Evolutionary conservation across 306 rosid genomes (phyloP).

Genomic region (Parietaria judaica): DNA sequence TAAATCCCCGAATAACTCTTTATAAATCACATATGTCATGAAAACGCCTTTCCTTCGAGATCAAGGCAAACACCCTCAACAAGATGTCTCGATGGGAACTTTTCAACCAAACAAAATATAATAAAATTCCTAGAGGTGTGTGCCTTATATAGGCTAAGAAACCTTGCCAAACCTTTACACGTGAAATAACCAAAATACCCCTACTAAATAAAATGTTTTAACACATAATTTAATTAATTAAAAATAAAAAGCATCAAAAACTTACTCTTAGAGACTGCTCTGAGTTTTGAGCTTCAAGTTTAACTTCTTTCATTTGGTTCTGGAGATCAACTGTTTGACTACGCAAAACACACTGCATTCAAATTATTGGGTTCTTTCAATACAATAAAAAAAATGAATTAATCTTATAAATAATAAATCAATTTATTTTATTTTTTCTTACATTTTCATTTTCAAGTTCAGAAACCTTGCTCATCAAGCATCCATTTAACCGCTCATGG

Average conservation of each 20-base stretch:
- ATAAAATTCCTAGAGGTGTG: too few relatives aligned
- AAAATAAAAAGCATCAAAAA: not conserved
- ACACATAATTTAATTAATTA: too few relatives aligned
- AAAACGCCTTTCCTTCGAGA: too few relatives aligned
- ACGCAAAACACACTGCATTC: constrained; percentile 45
- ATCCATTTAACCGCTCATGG: constrained; percentile 42
- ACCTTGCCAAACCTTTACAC: too few relatives aligned
- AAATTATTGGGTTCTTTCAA: constrained; percentile 20
- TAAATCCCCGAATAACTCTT: too few relatives aligned
- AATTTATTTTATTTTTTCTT: constrained; percentile 1
- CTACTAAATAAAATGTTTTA: too few relatives aligned
- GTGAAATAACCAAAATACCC: too few relatives aligned
- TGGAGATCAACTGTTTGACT: constrained; percentile 51
- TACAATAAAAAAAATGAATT: constrained; percentile 9
- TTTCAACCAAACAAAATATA: too few relatives aligned
- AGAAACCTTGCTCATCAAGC: constrained; percentile 43
- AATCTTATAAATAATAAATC: constrained; percentile 5
- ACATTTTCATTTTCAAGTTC: constrained; percentile 74
- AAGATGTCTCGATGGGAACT: too few relatives aligned
- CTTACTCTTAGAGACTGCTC: constrained; percentile 45
- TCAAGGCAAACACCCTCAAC: too few relatives aligned
- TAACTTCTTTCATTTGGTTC: constrained; percentile 46
- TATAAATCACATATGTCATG: too few relatives aligned
- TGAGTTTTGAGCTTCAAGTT: constrained; percentile 40
- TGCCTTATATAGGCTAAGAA: too few relatives aligned